Base-by-base conservation (phyloP, 345 rosid species). In the Brassica nigra region DNA sequence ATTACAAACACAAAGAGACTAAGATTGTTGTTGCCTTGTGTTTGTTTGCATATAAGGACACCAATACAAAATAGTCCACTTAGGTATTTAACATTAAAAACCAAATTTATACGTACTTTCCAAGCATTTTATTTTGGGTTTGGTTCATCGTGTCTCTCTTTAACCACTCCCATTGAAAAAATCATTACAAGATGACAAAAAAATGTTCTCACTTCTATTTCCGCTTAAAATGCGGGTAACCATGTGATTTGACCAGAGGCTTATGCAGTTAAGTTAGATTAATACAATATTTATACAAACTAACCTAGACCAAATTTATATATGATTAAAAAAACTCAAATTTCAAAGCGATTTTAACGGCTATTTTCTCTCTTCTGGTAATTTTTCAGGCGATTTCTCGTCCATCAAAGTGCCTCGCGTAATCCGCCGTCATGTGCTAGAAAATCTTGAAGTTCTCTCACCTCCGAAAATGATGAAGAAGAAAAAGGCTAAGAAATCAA, bases 101-200 rank as follows among this genome's bases (percentile, higher is more conserved):
- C 62, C 29, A 76, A 16, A 30, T 28, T 57, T 37, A 66, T 62
- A 62, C 71, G 79, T 74, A 80, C 75, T 55, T 74, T 57, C 61
- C 75, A 75, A 70, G 71, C 83, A 75, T 80, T 80, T 74, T 61
- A 27, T 14, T 62, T 80, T 58, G 34, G 39, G 76, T 80, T 75
- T 62, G 54, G 66, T 68, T 54, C 59, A 70, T 68, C 61, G 58
- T 68, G 83, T 69, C 79, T 75, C 39, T 80, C 72, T 63, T 75
- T 75, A 80, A 80, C 83, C 76, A 80, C 83, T 75, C 83, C 83
- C 71, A 69, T 80, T 80, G 83, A 80, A 69, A 75, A 57, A 80
- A 37, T 54, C 76, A 75, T 55, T 37, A 80, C 79, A 62, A 75
- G 62, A 57, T 69, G 82, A 78, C 82, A 79, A 80, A 73, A 58